phyloP scores from a whole-genome alignment of 352 stramenopile genomes.

The Phytopythium kandeliae region DNA sequence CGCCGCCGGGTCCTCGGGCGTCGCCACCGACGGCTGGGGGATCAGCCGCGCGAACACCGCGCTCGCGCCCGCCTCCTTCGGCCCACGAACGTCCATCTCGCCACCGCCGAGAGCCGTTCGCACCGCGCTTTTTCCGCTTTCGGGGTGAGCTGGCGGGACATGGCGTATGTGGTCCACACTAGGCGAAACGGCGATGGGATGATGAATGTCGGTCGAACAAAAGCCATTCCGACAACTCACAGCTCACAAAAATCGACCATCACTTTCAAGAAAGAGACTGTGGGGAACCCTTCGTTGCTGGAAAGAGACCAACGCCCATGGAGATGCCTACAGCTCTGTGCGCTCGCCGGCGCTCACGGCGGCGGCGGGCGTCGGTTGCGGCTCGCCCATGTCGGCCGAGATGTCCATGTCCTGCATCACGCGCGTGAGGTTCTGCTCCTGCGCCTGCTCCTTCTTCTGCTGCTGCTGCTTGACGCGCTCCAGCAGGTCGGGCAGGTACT shows the following conservation, averaged over 20 bases:
- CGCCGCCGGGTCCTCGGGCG: neutral
- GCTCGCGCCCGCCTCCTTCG: slow-evolving; percentile 3
- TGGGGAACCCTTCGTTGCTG: too few relatives aligned
- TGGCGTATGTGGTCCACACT: slow-evolving; percentile 1
- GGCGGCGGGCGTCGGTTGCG: slow-evolving; percentile 9
- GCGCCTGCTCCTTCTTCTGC: slow-evolving; percentile 30
- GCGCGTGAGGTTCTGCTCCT: slow-evolving; percentile 49
- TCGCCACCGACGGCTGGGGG: slow-evolving; percentile 17
- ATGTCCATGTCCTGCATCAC: slow-evolving; percentile 86
- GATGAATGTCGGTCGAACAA: too few relatives aligned
- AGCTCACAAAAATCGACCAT: neutral
- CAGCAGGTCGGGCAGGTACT: slow-evolving; percentile 78
- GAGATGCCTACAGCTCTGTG: slow-evolving; percentile 54
- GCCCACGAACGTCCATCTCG: slow-evolving; percentile 11
- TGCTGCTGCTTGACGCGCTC: slow-evolving; percentile 62
- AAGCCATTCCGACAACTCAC: too few relatives aligned
- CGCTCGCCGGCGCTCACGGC: slow-evolving; percentile 31
- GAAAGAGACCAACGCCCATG: too few relatives aligned
- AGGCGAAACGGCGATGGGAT: too few relatives aligned
- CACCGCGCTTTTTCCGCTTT: neutral
- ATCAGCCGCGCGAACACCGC: slow-evolving; percentile 39
- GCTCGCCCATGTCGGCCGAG: slow-evolving; percentile 30
- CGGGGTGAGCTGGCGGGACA: neutral
- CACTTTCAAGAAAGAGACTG: too few relatives aligned
- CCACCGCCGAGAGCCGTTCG: too few relatives aligned